These are phyloP conservation scores for Desmodesmus armatus DNA, from an alignment of 139 green algal species.

Conservation along the genomic window DNA sequence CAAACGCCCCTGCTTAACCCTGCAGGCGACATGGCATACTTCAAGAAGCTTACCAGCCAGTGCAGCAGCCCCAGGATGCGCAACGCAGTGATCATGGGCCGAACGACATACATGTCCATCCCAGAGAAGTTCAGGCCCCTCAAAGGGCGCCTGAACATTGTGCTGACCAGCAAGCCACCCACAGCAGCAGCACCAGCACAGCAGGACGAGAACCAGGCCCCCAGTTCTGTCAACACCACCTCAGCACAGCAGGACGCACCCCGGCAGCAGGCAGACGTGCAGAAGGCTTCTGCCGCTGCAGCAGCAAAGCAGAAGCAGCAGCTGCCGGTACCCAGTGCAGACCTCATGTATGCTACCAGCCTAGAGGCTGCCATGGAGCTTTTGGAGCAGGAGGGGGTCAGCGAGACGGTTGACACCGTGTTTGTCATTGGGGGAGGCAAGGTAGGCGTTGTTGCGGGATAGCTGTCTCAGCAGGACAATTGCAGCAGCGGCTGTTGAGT, in stretches of 20 bases:
- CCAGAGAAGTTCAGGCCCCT: conserved; percentile 93
- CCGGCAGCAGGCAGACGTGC: background rate
- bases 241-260: background rate
- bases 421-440: conserved; percentile 98
- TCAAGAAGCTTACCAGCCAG: conserved; percentile 87
- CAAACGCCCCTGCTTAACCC: too few species aligned
- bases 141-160: conserved; percentile 93
- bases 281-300: background rate
- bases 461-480: background rate
- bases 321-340: background rate
- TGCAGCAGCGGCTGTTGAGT: background rate
- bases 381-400: conserved; percentile 58
- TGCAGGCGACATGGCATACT: conserved; percentile 92
- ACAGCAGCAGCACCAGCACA: background rate
- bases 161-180: conserved; percentile 79
- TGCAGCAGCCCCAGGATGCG: conserved; percentile 61
- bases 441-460: conserved; percentile 59
- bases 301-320: conserved; percentile 32
- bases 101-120: conserved; percentile 97
- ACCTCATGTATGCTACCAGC: conserved; percentile 51
- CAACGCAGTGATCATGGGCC: conserved; percentile 99
- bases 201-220: background rate
- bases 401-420: conserved; percentile 78
- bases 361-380: conserved; percentile 82
- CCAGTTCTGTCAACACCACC: background rate